Conservation (phyloP, 2,329 filamentous ascomycete genomes). For the Epichloe uncinata region DNA sequence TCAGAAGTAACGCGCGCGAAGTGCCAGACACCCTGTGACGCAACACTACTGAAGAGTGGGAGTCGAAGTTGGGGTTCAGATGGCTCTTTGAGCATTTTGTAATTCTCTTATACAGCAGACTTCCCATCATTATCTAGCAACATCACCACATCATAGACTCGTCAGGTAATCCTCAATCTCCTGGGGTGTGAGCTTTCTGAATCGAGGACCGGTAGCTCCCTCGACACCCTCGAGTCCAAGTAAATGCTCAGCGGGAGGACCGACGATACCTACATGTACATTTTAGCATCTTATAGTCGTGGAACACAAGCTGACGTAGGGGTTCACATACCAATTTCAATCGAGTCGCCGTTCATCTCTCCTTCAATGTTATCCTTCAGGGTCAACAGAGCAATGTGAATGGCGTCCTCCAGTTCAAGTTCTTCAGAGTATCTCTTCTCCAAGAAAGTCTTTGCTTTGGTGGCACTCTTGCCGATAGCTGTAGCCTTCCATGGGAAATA, state of each 20-base stretch:
- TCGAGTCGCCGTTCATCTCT: constrained; percentile 97
- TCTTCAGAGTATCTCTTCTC: constrained; percentile 99
- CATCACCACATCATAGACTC: constrained; percentile 58
- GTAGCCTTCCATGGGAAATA: constrained; percentile 99
- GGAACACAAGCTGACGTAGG: neutral
- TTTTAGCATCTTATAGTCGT: constrained; percentile 11
- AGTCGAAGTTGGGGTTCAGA: neutral
- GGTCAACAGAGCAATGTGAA: constrained; percentile 93
- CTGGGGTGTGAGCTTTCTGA: constrained; percentile 89
- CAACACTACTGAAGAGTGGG: neutral
- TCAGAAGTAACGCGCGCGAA: neutral
- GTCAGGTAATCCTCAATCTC: constrained; percentile 99
- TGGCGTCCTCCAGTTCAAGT: constrained; percentile 91
- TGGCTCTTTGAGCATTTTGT: constrained; percentile 21
- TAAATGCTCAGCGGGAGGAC: constrained; percentile 83
- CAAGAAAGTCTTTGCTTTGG: constrained; percentile 95
- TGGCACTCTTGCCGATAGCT: constrained; percentile 96
- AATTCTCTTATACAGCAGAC: constrained; percentile 35
- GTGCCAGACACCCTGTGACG: neutral
- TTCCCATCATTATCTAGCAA: constrained; percentile 13
- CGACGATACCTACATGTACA: constrained; percentile 62
- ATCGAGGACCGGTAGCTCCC: constrained; percentile 70
- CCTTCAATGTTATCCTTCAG: constrained; percentile 99
- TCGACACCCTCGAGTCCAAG: constrained; percentile 85
- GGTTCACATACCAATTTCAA: constrained; percentile 70